Conservation (phyloP, 2,329 filamentous ascomycete genomes). For the Thelonectria olida region DNA sequence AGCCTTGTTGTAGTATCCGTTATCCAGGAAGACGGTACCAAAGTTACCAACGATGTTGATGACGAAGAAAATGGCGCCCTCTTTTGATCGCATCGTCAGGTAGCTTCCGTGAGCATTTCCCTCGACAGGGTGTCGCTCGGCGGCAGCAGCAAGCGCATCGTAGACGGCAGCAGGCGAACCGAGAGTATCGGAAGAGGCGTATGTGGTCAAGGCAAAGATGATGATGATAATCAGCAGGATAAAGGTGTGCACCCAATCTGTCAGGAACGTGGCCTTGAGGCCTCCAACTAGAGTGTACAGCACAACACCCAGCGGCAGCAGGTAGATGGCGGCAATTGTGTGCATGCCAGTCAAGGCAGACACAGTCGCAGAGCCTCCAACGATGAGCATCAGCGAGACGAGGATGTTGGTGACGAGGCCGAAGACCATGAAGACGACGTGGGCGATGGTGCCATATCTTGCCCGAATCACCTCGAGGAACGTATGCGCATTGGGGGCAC, state of each 20-base stretch:
- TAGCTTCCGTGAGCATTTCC: conserved; percentile 87
- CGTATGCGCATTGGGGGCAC: conserved; percentile 86
- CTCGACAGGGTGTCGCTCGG: conserved; percentile 74
- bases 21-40: conserved; percentile 85
- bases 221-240: conserved; percentile 86
- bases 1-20: conserved; percentile 92
- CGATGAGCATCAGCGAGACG: conserved; percentile 88
- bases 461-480: conserved; percentile 86
- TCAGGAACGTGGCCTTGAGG: conserved; percentile 88
- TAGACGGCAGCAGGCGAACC: conserved; percentile 83
- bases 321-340: conserved; percentile 83
- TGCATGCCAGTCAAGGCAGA: conserved; percentile 53
- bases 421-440: conserved; percentile 84
- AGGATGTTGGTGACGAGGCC: conserved; percentile 86
- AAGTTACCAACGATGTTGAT: conserved; percentile 90
- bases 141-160: conserved; percentile 77
- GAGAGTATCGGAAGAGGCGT: conserved; percentile 75
- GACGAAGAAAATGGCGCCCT: conserved; percentile 89
- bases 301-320: conserved; percentile 79
- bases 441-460: conserved; percentile 76
- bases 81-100: conserved; percentile 76
- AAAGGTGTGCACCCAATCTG: conserved; percentile 88
- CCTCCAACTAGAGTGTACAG: conserved; percentile 79
- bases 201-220: conserved; percentile 83
- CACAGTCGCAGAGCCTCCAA: conserved; percentile 75